phyloP scores from a whole-genome alignment of 192 early-diverging fungal species.

The Entomortierella beljakovae region DNA sequence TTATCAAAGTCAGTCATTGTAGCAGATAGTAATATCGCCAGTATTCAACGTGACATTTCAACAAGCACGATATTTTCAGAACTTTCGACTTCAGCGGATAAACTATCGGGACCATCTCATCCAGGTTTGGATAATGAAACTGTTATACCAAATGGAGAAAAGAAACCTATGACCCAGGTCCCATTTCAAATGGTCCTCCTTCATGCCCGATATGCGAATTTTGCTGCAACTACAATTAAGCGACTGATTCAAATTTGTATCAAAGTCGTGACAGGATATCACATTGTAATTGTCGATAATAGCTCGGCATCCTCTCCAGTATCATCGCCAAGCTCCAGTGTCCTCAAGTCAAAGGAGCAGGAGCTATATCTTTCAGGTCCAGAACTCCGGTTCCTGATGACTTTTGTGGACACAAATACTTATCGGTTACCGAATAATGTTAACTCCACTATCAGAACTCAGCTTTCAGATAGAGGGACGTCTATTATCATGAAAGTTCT shows the following conservation, averaged over 20 bases:
- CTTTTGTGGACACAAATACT: constrained; percentile 45
- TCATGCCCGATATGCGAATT: constrained; percentile 29
- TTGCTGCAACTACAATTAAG: constrained; percentile 6
- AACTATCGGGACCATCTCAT: not conserved
- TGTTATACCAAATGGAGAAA: not conserved
- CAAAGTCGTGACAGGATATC: constrained; percentile 2
- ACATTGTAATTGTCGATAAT: not conserved
- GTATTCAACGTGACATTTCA: not conserved
- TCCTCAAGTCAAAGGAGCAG: not conserved
- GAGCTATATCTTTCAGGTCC: constrained; percentile 52
- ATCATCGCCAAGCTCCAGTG: constrained; percentile 2
- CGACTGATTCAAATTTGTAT: constrained; percentile 21
- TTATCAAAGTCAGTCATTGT: constrained; percentile 30
- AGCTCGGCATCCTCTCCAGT: not conserved
- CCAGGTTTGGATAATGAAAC: not conserved
- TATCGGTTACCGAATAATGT: constrained; percentile 39
- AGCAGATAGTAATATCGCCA: not conserved
- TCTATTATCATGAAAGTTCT: constrained; percentile 25
- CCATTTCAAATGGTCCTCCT: constrained; percentile 47
- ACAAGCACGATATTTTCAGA: not conserved
- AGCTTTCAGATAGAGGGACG: constrained; percentile 23
- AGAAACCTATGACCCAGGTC: constrained; percentile 25
- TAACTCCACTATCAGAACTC: constrained; percentile 12
- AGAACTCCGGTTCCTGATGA: constrained; percentile 48
- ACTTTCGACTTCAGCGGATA: no score